Base-by-base conservation (phyloP, 371 early-diverging fungal species). In the Quaeritorhiza haematococci region DNA sequence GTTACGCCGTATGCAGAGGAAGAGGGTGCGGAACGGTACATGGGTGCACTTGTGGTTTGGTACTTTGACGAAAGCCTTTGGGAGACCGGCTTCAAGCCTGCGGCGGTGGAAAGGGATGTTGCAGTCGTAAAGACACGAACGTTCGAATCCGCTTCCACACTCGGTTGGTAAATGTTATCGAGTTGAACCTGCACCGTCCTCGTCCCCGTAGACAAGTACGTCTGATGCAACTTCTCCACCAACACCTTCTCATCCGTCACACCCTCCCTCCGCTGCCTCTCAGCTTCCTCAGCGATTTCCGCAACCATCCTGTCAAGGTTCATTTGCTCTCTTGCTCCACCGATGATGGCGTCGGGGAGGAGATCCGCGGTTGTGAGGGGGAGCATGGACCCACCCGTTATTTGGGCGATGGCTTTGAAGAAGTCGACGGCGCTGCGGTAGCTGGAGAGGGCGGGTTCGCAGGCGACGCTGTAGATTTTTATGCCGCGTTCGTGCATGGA, bases 311-410 rank as follows among this genome's bases (percentile, higher is more conserved):
- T 59, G 7, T 59, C 58, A 5, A 57, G 26, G 24, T 58, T 29
- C 21, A 57, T 57, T 33, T 33, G 34, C 43, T 57, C 58, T 29
- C 13, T 5, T 7, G 58, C 58, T 21, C 58, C 58, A 21, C 58
- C 58, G 53, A 59, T 35, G 41, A 59, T 45, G 34, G 56, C 41
- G 33, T 57, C 59, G 10, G 59, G 60, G 8, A 59, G 56, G 6
- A 56, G 29, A 13, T 4, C 3, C n/a, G 59, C 53, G 6, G 58
- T 13, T 8, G 57, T 59, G 24, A 56, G 32, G 8, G 55, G 55
- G 13, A 59, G 26, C n/a, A 59, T n/a, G 32, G 10, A 8, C 3
- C 59, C 59, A 26, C 59, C 59, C 3, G 59, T 59, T 10, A 57
- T 57, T 42, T 6, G 5, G 28, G 61, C 3, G 17, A 59, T 19